Conservation (phyloP, 179 eudicot species). For the Beta lomatogona region DNA sequence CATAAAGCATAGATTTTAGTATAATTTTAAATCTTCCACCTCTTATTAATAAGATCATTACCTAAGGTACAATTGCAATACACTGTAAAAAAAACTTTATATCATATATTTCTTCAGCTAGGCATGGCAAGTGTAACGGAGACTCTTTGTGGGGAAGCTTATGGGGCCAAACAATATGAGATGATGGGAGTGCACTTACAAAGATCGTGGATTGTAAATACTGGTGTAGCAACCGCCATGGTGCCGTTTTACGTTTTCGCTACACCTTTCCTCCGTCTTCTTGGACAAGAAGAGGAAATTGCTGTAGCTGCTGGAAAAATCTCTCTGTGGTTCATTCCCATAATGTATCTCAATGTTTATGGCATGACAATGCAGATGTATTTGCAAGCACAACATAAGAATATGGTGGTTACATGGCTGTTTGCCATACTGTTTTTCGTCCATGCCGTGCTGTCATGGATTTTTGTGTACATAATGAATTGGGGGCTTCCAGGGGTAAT, state of each 20-base stretch:
- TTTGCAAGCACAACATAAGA: conserved; percentile 79
- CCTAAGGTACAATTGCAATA: neutral
- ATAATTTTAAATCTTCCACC: neutral
- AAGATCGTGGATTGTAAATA: conserved; percentile 68
- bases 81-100: neutral
- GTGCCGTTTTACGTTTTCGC: conserved; percentile 63
- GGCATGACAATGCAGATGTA: conserved; percentile 69
- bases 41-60: neutral
- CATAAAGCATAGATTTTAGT: neutral
- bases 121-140: conserved; percentile 95
- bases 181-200: conserved; percentile 78
- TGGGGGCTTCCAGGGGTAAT: conserved; percentile 67
- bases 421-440: conserved; percentile 38
- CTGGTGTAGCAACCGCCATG: conserved; percentile 47
- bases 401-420: conserved; percentile 60
- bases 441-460: conserved; percentile 65
- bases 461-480: conserved; percentile 42
- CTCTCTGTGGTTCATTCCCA: conserved; percentile 69
- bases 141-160: conserved; percentile 90
- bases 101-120: conserved; percentile 39
- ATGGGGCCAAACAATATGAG: conserved; percentile 75
- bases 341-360: conserved; percentile 48
- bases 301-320: conserved; percentile 50
- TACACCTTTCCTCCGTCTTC: conserved; percentile 46
- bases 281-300: conserved; percentile 54